phyloP scores from a whole-genome alignment of 805 yeast genomes.

The Candida ovalis region DNA sequence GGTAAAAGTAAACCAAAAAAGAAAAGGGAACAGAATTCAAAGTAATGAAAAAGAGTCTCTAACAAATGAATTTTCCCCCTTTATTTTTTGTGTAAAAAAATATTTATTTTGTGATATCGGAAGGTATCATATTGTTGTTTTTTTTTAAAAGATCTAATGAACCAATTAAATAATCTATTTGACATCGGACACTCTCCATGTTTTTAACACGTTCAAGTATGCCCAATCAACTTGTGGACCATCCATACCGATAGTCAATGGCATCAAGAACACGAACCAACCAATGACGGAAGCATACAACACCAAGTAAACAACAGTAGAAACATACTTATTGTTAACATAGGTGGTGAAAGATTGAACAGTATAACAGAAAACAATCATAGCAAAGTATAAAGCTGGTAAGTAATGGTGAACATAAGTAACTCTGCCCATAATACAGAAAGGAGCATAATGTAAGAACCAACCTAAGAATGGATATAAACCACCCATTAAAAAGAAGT shows the following conservation, averaged over 20 bases:
- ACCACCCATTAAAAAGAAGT: slow-evolving; percentile 55
- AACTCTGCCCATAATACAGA: slow-evolving; percentile 91
- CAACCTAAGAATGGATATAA: slow-evolving; percentile 86
- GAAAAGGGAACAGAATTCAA: neutral
- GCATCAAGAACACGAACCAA: slow-evolving; percentile 57
- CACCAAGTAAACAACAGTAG: slow-evolving; percentile 36
- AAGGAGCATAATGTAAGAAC: slow-evolving; percentile 85
- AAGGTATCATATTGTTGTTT: neutral
- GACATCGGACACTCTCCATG: slow-evolving; percentile 44
- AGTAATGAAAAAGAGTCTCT: neutral
- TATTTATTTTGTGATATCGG: neutral
- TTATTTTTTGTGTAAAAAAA: neutral
- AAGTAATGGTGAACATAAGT: slow-evolving; percentile 95
- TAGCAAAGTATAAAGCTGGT: slow-evolving; percentile 93
- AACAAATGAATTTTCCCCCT: neutral
- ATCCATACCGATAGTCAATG: slow-evolving; percentile 78
- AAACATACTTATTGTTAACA: slow-evolving; percentile 20
- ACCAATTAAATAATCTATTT: slow-evolving; percentile 2
- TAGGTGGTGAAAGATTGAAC: slow-evolving; percentile 38
- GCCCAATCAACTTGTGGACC: slow-evolving; percentile 46
- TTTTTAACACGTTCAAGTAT: slow-evolving; percentile 48
- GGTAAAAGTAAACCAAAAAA: neutral
- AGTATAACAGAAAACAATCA: slow-evolving; percentile 65
- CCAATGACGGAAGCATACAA: slow-evolving; percentile 52
- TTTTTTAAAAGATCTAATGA: neutral